Evolutionary conservation across 2,329 filamentous ascomycete species (phyloP), one percentile per base, ranked within the genome.

Genomic region (Xylariaceae sp.): DNA sequence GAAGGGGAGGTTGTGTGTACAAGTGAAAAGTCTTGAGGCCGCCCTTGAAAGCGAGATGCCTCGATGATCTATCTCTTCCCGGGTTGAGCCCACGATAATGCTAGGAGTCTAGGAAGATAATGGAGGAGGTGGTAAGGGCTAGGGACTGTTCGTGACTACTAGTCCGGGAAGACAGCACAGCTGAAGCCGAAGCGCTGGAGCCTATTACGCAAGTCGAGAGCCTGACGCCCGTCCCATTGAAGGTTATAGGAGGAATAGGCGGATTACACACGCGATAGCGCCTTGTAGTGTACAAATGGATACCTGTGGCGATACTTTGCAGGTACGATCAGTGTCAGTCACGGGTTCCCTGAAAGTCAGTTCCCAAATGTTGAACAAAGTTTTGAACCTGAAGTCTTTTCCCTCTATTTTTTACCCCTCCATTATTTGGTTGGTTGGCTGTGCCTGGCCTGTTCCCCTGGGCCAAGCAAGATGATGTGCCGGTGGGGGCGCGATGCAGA

Each of bases 361-460:
- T 64, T 71, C 69, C 69, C 69, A 71, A 71, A 71, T 70, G 69
- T 71, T 71, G 69, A 71, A 71, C 66, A 66, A 63, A 61, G 61
- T 58, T 56, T 60, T 53, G 56, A 48, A 57, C 51, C 34, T 56
- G 48, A 55, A 58, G 58, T 60, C 55, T 51, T 59, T 48, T 11
- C 11, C 51, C 56, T 61, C 55, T 61, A 53, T 63, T 53, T 50
- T 49, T 53, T 37, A 11, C 44, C 39, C 11, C 7, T 50, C 44
- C 7, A 41, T 18, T 11, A 41, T 41, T 57, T 63, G 59, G 53
- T 56, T 61, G 53, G 59, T 41, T 23, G 44, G 51, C 45, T 49
- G 15, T 41, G 34, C 35, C 37, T 50, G 39, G 57, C 49, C 53
- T 41, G 37, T 53, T 41, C 23, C 50, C 44, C 50, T 53, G 50